Percentiles rank a stretch among this genome's conserved stretches.
phyloP scores from a whole-genome alignment of 2,329 filamentous ascomycete species.

The Cladosporium sp. region DNA sequence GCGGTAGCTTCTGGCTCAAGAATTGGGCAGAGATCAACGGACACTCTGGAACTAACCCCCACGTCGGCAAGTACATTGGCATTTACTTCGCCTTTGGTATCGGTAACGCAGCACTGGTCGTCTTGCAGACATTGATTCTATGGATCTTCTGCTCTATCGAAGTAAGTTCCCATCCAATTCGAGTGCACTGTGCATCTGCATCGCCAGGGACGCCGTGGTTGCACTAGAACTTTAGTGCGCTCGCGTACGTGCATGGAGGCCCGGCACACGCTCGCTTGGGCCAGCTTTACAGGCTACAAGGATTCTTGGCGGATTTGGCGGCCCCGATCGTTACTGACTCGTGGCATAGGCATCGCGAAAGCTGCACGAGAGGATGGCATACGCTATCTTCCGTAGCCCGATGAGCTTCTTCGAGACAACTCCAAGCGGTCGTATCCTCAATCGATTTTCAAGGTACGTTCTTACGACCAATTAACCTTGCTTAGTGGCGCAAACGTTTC shows the following conservation, averaged over 20 bases:
- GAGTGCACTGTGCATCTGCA: neutral
- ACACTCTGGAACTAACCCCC: slow-evolving; percentile 64
- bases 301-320: slow-evolving; percentile 11
- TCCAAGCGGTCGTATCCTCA: slow-evolving; percentile 91
- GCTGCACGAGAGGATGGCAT: slow-evolving; percentile 95
- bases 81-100: slow-evolving; percentile 95
- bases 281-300: neutral
- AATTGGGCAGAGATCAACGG: slow-evolving; percentile 84
- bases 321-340: slow-evolving; percentile 14
- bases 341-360: slow-evolving; percentile 77
- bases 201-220: neutral
- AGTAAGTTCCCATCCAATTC: slow-evolving; percentile 53
- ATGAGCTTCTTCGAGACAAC: slow-evolving; percentile 99
- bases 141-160: slow-evolving; percentile 99
- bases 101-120: slow-evolving; percentile 79
- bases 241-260: slow-evolving; percentile 16
- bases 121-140: slow-evolving; percentile 88
- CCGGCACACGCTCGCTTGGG: slow-evolving; percentile 3
- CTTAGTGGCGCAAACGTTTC: neutral
- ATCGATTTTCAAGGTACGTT: slow-evolving; percentile 84
- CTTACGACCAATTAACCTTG: too few relatives aligned
- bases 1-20: slow-evolving; percentile 90
- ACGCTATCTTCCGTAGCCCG: slow-evolving; percentile 92
- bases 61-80: slow-evolving; percentile 87
- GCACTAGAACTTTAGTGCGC: neutral